Base-by-base conservation (phyloP, 306 rosid genomes). In the Cicer yamashitae region DNA sequence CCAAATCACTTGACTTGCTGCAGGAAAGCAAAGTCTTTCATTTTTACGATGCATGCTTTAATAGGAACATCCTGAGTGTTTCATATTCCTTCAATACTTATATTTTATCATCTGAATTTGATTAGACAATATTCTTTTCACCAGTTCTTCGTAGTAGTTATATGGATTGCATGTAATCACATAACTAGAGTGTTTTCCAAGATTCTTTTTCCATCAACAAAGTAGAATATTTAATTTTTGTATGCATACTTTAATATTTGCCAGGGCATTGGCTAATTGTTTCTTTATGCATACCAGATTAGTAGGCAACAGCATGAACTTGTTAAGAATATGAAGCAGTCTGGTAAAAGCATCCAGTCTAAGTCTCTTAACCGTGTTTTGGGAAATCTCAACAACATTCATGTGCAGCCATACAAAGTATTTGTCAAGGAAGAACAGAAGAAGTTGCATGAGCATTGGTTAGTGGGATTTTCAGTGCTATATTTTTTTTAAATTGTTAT, bases 371-470 rank as follows among this genome's bases (percentile, higher is more conserved):
- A 87, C 84, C 90, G 85, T 82, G 91, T 94, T 81, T 84, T 94
- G 89, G 99, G 99, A 56, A 77, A 89, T 86, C 82, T 91, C 41
- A 85, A 80, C 65, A 73, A 84, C 75, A 85, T 89, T 77, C 83
- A 86, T 59, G 97, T 92, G 74, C 97, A 85, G 74, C 96, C 99
- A 59, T 94, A 94, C 64, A 84, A 84, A 87, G 83, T 85, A 43
- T 94, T 92, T 79, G 86, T 92, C 76, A 82, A 90, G 84, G 99
- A 94, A 80, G 97, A 94, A 67, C 91, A 84, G 80, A 88, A 94
- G 79, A 94, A 92, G 80, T 83, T 94, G 93, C 91, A 69, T 59
- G 92, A 89, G 68, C 90, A 89, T 84, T 94, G 99, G 99, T 94
- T 74, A 87, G 99, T 86, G 75, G 51, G 43, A 66, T 76, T 47